Evolutionary conservation across 192 early-diverging fungal species (phyloP), one percentile per base, ranked within the genome.

Genomic region (Backusella psychrophila): DNA sequence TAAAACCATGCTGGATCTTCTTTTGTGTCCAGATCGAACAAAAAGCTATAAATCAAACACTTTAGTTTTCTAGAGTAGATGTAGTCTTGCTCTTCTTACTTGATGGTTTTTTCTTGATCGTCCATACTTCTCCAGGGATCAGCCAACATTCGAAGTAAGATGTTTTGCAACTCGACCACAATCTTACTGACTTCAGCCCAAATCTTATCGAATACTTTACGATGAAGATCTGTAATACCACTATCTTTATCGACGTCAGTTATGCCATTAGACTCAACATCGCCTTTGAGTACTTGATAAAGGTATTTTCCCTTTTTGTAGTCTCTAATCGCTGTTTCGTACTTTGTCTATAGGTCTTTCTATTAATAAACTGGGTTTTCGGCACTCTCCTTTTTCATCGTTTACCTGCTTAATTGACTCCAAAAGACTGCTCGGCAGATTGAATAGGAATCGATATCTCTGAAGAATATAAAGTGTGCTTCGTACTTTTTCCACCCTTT

Each of bases 371-470:
- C 8, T 12, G 1, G 31, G 56, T 5, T 23, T 56, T 8, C 6
- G 9, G 1, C 2, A 4, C 1, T 14, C 9, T 29, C 9, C 21
- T 23, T 26, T 38, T 21, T 17, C 31, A 14, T 26, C 23, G 12
- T 49, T 12, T 83, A 92, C 94, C 89, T 94, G 92, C 73, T 90
- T 87, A 35, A 95, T 93, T 46, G 90, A 92, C 68, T 96, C 94
- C 63, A 90, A 89, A 21, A 99, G 84, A 41, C 89, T 94, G 56
- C 91, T 92, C 7, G 98, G 96, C n/a, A 99, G 80, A 77, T 96
- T 97, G 80, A 99, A 98, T 80, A 97, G 97, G 82, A 98, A 96
- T 77, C 95, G 93, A 89, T 96, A 99, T 56, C 95, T 89, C 77
- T 96, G 94, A n/a, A 99, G 86, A n/a, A 98, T 85, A 49, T 86